Evolutionary conservation across 805 yeast genomes (phyloP).

Genomic region (Scheffersomyces ergatensis): DNA sequence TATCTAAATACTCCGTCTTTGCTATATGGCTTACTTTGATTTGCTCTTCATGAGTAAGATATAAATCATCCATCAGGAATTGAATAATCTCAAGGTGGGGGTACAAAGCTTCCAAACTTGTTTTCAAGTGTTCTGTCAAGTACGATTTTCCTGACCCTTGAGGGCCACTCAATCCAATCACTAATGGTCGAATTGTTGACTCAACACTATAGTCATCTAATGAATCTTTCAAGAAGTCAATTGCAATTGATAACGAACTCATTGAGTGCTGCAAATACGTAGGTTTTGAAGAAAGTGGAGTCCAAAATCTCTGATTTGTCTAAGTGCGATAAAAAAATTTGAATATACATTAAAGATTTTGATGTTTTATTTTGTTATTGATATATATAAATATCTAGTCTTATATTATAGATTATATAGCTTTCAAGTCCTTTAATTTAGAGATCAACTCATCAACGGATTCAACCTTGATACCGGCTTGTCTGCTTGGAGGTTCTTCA

Average conservation of each 20-base stretch:
- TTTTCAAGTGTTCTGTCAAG: constrained; percentile 42
- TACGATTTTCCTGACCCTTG: constrained; percentile 81
- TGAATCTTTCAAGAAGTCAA: constrained; percentile 25
- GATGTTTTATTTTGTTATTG: background rate
- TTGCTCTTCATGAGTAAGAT: constrained; percentile 67
- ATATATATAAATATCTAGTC: background rate
- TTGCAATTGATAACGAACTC: constrained; percentile 8
- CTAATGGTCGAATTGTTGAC: constrained; percentile 33
- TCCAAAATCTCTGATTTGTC: no score
- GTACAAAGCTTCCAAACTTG: constrained; percentile 27
- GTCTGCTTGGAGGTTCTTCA: constrained; percentile 81
- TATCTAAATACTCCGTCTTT: constrained; percentile 27
- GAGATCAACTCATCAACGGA: constrained; percentile 78
- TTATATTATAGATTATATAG: constrained; percentile 53
- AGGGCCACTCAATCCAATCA: constrained; percentile 65
- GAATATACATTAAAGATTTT: background rate
- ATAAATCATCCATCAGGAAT: constrained; percentile 84
- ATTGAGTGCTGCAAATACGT: constrained; percentile 5
- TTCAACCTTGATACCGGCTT: constrained; percentile 77
- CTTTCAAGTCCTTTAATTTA: constrained; percentile 75
- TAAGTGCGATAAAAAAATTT: background rate
- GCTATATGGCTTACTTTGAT: constrained; percentile 33
- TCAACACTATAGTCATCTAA: constrained; percentile 23
- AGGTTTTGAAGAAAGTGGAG: background rate
- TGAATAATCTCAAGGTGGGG: constrained; percentile 40